Evolutionary conservation across 75 land plant species (phyloP).

Genomic region (Pinus taeda): DNA sequence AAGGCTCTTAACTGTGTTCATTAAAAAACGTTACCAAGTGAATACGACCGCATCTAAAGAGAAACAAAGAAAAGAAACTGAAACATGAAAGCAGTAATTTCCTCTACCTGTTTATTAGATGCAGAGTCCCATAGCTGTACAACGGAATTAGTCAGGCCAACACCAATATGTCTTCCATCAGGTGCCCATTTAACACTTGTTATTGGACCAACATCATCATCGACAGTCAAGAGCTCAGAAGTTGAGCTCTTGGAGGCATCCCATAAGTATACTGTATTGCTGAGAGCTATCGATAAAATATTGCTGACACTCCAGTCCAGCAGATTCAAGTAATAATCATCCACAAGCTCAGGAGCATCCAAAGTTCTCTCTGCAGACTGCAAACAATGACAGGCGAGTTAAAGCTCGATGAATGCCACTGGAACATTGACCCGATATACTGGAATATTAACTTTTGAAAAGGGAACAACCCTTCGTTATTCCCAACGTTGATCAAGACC

Average conservation of each 20-base stretch:
- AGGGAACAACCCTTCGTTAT: no score
- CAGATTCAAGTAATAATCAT: slow-evolving; percentile 88
- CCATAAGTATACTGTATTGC: slow-evolving; percentile 77
- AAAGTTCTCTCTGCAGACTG: slow-evolving; percentile 78
- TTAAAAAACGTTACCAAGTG: not conserved
- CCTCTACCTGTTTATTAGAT: slow-evolving; percentile 31
- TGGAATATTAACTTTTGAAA: no score
- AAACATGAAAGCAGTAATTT: not conserved
- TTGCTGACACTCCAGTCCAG: slow-evolving; percentile 87
- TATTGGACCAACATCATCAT: slow-evolving; percentile 76
- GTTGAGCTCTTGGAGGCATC: slow-evolving; percentile 62
- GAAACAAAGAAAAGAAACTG: not conserved
- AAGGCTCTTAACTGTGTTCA: slow-evolving; percentile 52
- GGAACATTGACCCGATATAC: no score
- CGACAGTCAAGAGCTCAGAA: slow-evolving; percentile 63
- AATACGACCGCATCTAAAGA: not conserved
- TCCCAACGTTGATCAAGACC: no score
- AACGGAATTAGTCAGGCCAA: slow-evolving; percentile 69
- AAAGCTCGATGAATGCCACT: no score
- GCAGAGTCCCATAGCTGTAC: slow-evolving; percentile 85
- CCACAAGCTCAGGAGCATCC: slow-evolving; percentile 89
- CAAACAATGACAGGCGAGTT: not conserved
- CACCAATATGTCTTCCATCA: slow-evolving; percentile 73
- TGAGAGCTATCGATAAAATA: slow-evolving; percentile 77
- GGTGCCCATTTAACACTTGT: slow-evolving; percentile 92